phyloP scores from a whole-genome alignment of 257 asterid species.

The Scutellaria baicalensis region DNA sequence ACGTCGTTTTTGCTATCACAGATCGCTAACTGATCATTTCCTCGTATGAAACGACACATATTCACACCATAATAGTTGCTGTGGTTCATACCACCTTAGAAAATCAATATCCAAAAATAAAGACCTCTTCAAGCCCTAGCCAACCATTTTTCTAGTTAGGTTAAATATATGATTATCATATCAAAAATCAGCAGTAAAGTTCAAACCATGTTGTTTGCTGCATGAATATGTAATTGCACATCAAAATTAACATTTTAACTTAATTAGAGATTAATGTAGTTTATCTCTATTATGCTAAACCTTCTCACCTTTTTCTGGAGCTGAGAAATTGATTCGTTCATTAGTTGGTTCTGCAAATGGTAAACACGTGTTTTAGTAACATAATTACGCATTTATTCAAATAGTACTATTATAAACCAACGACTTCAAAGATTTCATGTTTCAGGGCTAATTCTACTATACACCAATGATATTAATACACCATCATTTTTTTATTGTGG shows the following conservation, averaged over 20 bases:
- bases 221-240: neutral
- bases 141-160: no score
- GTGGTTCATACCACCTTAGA: neutral
- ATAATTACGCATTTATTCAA: neutral
- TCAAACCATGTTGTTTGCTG: neutral
- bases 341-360: slow-evolving; percentile 68
- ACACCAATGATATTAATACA: no score
- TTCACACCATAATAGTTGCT: neutral
- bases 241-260: neutral
- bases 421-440: no score
- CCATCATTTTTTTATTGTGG: no score
- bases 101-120: no score
- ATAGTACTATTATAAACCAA: no score
- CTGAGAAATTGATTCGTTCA: slow-evolving; percentile 71
- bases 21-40: no score
- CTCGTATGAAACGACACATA: no score
- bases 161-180: no score
- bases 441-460: no score
- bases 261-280: neutral
- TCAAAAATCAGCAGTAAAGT: neutral
- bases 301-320: slow-evolving; percentile 67
- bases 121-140: no score
- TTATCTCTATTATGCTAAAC: neutral
- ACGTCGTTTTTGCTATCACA: no score
- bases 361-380: neutral